These are phyloP conservation scores for Diplotaxis tenuifolia DNA, from an alignment of 345 rosid genomes.

Conservation along the genomic window DNA sequence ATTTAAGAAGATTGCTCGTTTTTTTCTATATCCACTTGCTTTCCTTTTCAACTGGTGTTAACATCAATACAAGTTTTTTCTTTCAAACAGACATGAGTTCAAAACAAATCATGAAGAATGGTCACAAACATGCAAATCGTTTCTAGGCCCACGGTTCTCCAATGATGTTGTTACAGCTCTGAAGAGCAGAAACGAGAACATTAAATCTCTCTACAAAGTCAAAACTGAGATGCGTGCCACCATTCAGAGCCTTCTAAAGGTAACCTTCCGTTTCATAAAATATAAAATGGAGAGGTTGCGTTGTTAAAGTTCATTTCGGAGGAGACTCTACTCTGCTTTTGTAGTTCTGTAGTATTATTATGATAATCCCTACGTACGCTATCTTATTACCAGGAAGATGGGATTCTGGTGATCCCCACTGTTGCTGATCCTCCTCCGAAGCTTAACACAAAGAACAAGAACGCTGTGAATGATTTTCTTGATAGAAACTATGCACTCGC, in stretches of 20 bases:
- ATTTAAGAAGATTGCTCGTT: constrained; percentile 11
- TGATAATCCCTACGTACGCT: constrained; percentile 3
- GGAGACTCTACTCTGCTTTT: neutral
- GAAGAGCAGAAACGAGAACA: constrained; percentile 47
- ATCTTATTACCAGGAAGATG: constrained; percentile 56
- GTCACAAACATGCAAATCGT: constrained; percentile 72
- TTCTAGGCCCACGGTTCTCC: constrained; percentile 59
- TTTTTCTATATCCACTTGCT: constrained; percentile 17
- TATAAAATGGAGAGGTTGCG: neutral
- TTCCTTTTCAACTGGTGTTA: neutral
- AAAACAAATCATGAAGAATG: constrained; percentile 87
- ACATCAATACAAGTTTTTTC: neutral
- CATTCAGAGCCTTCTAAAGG: constrained; percentile 77
- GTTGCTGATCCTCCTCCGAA: constrained; percentile 64
- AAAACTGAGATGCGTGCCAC: constrained; percentile 75
- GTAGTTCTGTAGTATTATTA: neutral
- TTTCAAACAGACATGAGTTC: constrained; percentile 70
- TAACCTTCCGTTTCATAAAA: constrained; percentile 15
- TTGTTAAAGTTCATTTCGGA: neutral
- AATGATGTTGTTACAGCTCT: constrained; percentile 54
- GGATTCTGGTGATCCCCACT: constrained; percentile 79
- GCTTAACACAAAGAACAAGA: constrained; percentile 57
- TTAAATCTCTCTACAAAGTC: constrained; percentile 64
- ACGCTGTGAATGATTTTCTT: constrained; percentile 50
- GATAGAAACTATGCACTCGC: constrained; percentile 56